Percentiles rank a stretch among this genome's conserved stretches.
phyloP scores from a whole-genome alignment of 2,329 filamentous ascomycete species.

The Pestalotiopsis sp. region DNA sequence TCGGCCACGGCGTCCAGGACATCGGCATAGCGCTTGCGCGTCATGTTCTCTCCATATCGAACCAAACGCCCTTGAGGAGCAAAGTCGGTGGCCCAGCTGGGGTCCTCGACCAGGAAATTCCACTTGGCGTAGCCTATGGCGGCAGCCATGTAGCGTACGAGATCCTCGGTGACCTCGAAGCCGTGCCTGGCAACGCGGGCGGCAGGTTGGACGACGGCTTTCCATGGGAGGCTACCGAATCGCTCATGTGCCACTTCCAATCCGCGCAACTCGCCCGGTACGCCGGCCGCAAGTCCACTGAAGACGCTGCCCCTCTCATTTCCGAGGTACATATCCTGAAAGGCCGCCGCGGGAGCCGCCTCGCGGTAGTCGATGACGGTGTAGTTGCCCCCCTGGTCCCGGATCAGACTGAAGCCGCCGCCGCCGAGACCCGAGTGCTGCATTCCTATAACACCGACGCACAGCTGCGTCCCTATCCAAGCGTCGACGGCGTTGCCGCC shows the following conservation, averaged over 20 bases:
- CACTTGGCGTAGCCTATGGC: constrained; percentile 36
- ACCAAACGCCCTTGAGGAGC: constrained; percentile 79
- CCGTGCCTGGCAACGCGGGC: constrained; percentile 74
- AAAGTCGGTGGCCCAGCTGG: constrained; percentile 85
- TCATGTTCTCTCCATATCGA: constrained; percentile 75
- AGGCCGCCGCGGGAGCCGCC: constrained; percentile 79
- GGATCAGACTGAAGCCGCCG: constrained; percentile 86
- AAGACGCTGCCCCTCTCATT: constrained; percentile 68
- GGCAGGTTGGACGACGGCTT: constrained; percentile 72
- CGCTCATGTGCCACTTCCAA: constrained; percentile 76
- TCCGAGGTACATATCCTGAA: constrained; percentile 81
- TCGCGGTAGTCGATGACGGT: constrained; percentile 92
- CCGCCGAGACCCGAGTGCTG: constrained; percentile 86
- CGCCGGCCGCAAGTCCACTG: constrained; percentile 72
- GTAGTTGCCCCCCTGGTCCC: constrained; percentile 70
- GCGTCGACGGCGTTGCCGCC: constrained; percentile 78
- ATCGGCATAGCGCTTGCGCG: constrained; percentile 74
- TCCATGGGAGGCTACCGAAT: constrained; percentile 73
- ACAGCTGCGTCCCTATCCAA: constrained; percentile 73
- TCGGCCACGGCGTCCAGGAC: constrained; percentile 78
- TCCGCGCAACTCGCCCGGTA: constrained; percentile 78
- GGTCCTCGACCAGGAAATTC: constrained; percentile 75
- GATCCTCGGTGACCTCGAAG: constrained; percentile 74
- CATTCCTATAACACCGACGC: constrained; percentile 76
- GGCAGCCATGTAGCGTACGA: constrained; percentile 71